Percentiles rank a stretch among this genome's conserved stretches.
Conservation (phyloP, 2,329 filamentous ascomycete genomes). For the Setomelanomma holmii region DNA sequence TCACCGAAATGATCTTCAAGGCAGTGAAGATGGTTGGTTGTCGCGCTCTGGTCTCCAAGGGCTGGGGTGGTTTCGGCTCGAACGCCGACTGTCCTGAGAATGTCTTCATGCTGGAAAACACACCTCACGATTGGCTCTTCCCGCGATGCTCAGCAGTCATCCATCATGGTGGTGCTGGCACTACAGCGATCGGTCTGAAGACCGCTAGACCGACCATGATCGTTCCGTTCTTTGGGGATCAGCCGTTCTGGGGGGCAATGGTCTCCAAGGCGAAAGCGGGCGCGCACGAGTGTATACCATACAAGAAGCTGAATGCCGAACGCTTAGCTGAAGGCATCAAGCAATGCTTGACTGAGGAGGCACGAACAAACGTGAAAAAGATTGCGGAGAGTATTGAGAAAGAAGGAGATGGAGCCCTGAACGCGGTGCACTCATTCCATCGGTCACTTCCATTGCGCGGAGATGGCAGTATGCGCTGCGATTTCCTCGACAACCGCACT, state of each 20-base stretch:
- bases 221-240: slow-evolving; percentile 81
- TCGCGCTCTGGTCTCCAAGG: slow-evolving; percentile 75
- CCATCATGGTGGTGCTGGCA: slow-evolving; percentile 80
- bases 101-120: slow-evolving; percentile 76
- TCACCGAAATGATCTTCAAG: slow-evolving; percentile 75
- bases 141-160: slow-evolving; percentile 70
- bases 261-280: slow-evolving; percentile 69
- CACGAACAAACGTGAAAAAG: slow-evolving; percentile 62
- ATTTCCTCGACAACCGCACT: slow-evolving; percentile 67
- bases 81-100: slow-evolving; percentile 60
- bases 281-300: slow-evolving; percentile 67
- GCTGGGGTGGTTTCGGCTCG: slow-evolving; percentile 75
- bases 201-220: slow-evolving; percentile 76
- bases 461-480: slow-evolving; percentile 65
- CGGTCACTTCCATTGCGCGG: slow-evolving; percentile 60
- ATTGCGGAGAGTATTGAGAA: slow-evolving; percentile 68
- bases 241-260: slow-evolving; percentile 80
- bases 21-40: slow-evolving; percentile 71
- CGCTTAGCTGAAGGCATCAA: slow-evolving; percentile 74
- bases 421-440: slow-evolving; percentile 73
- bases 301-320: slow-evolving; percentile 70
- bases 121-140: slow-evolving; percentile 80
- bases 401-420: slow-evolving; percentile 72
- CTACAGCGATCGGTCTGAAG: slow-evolving; percentile 76
- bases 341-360: slow-evolving; percentile 69